A percentile compares a stretch with the other conserved stretches of the same genome.
phyloP scores from a whole-genome alignment of 352 stramenopile species.

The Phytophthora quininea region DNA sequence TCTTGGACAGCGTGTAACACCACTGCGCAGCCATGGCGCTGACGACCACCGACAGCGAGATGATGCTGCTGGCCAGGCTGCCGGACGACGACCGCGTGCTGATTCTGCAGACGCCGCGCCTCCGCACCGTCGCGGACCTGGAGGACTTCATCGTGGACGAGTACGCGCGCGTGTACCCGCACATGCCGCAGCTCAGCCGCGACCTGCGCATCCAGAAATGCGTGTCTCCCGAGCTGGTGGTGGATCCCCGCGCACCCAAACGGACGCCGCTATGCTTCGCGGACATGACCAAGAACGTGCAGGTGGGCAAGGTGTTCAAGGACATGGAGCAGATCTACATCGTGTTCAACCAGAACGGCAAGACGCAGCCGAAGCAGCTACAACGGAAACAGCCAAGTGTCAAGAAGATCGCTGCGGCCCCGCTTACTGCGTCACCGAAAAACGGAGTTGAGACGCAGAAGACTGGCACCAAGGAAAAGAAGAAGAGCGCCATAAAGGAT shows the following conservation, averaged over 20 bases:
- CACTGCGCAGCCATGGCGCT: slow-evolving; percentile 18
- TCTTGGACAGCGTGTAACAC: background rate
- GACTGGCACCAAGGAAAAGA: background rate
- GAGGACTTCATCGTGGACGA: slow-evolving; percentile 70
- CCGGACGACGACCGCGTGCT: slow-evolving; percentile 66
- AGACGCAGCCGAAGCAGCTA: slow-evolving; percentile 19
- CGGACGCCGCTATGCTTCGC: slow-evolving; percentile 63
- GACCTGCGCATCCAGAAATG: slow-evolving; percentile 77
- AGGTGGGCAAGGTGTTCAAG: slow-evolving; percentile 74
- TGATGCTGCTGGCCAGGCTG: slow-evolving; percentile 77
- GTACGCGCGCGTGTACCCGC: slow-evolving; percentile 68
- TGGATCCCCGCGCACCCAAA: slow-evolving; percentile 51
- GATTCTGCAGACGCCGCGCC: slow-evolving; percentile 61
- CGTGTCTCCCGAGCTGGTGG: slow-evolving; percentile 54
- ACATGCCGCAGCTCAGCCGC: slow-evolving; percentile 43
- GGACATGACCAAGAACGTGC: slow-evolving; percentile 80
- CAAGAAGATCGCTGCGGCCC: slow-evolving; percentile 11
- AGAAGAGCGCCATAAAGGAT: slow-evolving; percentile 6
- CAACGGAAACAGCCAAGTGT: background rate
- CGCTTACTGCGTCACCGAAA: slow-evolving; percentile 1
- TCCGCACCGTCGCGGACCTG: slow-evolving; percentile 59
- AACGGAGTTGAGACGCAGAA: background rate
- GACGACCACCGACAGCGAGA: slow-evolving; percentile 50
- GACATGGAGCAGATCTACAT: slow-evolving; percentile 87
- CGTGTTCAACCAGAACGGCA: slow-evolving; percentile 36